These are phyloP conservation scores for Gossypium raimondii DNA, from an alignment of 345 rosid species.

Conservation along the genomic window DNA sequence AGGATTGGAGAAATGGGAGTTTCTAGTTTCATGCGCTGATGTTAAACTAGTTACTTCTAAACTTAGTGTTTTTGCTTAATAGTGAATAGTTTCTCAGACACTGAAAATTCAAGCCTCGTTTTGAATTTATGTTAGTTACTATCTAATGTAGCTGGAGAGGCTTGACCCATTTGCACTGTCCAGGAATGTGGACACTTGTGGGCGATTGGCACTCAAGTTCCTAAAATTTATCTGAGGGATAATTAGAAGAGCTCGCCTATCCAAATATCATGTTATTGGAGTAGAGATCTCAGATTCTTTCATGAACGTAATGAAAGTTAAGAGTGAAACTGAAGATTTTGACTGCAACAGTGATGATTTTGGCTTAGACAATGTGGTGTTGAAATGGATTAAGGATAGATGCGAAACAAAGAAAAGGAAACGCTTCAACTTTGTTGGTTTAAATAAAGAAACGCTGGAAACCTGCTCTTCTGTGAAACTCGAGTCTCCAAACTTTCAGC, in stretches of 20 bases:
- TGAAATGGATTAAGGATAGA: conserved; percentile 43
- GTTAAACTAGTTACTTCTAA: background rate
- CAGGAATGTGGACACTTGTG: conserved; percentile 31
- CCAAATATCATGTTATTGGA: conserved; percentile 19
- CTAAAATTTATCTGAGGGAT: conserved; percentile 24
- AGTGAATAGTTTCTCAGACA: background rate
- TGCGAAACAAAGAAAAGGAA: conserved; percentile 63
- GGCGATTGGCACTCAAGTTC: conserved; percentile 30
- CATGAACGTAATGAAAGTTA: conserved; percentile 12
- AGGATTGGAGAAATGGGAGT: background rate
- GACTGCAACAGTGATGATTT: conserved; percentile 20
- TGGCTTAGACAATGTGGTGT: conserved; percentile 34
- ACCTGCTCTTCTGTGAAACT: conserved; percentile 21
- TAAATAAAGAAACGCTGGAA: conserved; percentile 10
- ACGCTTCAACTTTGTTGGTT: conserved; percentile 8
- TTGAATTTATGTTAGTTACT: no score
- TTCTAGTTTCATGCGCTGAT: background rate
- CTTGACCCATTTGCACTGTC: conserved; percentile 24
- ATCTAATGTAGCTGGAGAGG: no score
- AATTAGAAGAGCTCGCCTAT: conserved; percentile 21
- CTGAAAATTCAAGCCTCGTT: conserved; percentile 20
- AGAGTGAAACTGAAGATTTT: conserved; percentile 22
- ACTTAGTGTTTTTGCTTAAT: background rate
- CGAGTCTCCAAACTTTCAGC: conserved; percentile 18
- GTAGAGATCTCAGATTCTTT: conserved; percentile 21